Percentiles rank a stretch among this genome's conserved stretches.
Evolutionary conservation across 2,329 filamentous ascomycete species (phyloP).

Genomic region (Apiospora pterosperma): DNA sequence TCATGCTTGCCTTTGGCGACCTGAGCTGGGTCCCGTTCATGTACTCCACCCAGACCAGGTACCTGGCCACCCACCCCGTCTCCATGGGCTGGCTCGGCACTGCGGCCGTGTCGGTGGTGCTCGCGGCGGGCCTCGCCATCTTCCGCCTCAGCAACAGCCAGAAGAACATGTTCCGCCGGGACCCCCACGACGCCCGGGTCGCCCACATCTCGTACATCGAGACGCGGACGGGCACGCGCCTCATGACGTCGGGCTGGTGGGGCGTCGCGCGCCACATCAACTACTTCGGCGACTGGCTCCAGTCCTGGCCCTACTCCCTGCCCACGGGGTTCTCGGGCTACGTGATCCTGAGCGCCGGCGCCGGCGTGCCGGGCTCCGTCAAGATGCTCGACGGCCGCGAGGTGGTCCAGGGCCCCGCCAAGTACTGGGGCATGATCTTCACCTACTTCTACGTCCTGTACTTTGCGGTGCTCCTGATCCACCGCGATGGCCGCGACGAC

Average conservation of each 20-base stretch:
- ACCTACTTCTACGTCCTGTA: constrained; percentile 96
- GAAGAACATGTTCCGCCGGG: constrained; percentile 90
- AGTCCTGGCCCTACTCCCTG: constrained; percentile 86
- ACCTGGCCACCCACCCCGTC: constrained; percentile 78
- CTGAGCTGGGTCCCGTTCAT: constrained; percentile 90
- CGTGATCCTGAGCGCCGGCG: constrained; percentile 58
- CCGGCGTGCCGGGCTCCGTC: constrained; percentile 48
- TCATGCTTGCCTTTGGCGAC: constrained; percentile 93
- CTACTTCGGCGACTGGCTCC: constrained; percentile 92
- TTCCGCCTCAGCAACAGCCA: constrained; percentile 93
- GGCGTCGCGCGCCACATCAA: constrained; percentile 90
- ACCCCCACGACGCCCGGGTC: constrained; percentile 77
- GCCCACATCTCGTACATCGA: constrained; percentile 81
- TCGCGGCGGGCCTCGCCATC: constrained; percentile 76
- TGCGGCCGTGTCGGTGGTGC: constrained; percentile 61
- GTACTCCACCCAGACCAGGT: constrained; percentile 81
- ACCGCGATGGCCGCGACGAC: constrained; percentile 83
- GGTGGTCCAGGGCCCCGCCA: constrained; percentile 68
- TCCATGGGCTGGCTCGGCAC: constrained; percentile 70
- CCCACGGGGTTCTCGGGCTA: constrained; percentile 86
- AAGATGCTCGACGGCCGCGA: constrained; percentile 59
- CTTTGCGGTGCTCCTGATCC: constrained; percentile 81
- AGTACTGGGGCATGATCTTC: constrained; percentile 80
- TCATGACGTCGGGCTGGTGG: constrained; percentile 91
- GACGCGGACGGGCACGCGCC: constrained; percentile 75